Conservation (phyloP, 2,329 filamentous ascomycete species). For the Aquanectria penicillioides region DNA sequence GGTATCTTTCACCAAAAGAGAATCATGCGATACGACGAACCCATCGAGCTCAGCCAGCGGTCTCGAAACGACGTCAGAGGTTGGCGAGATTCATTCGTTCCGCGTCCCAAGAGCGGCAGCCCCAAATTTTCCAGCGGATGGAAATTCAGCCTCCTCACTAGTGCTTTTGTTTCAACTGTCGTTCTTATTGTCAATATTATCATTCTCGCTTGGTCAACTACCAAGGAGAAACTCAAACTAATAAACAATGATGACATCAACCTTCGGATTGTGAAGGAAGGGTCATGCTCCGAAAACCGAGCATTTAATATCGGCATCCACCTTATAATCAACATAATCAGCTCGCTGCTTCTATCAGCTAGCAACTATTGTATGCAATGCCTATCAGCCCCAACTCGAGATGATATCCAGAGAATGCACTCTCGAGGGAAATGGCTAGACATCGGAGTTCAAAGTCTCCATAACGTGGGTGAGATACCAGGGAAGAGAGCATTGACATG, state of each 20-base stretch:
- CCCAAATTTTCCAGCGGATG: neutral
- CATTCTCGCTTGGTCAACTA: neutral
- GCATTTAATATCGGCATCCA: conserved; percentile 15
- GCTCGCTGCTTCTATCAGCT: conserved; percentile 16
- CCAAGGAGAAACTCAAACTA: neutral
- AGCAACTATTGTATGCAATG: conserved; percentile 51
- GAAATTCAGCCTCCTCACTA: conserved; percentile 2
- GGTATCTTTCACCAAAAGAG: too few relatives aligned
- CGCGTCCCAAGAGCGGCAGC: neutral
- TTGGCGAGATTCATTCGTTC: neutral
- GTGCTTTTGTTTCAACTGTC: neutral
- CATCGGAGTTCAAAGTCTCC: conserved; percentile 30
- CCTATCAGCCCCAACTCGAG: conserved; percentile 45
- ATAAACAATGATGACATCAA: neutral
- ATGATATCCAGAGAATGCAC: conserved; percentile 40
- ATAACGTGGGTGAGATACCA: conserved; percentile 19
- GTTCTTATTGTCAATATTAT: neutral
- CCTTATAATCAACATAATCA: conserved; percentile 26
- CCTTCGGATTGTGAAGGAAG: neutral
- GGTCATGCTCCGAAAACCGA: conserved; percentile 1
- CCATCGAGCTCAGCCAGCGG: too few relatives aligned
- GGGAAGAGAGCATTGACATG: neutral
- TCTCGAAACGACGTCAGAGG: neutral
- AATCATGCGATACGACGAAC: neutral
- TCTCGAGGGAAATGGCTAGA: conserved; percentile 24